Evolutionary conservation across 257 asterid genomes (phyloP).

Genomic region (Verbena officinalis): DNA sequence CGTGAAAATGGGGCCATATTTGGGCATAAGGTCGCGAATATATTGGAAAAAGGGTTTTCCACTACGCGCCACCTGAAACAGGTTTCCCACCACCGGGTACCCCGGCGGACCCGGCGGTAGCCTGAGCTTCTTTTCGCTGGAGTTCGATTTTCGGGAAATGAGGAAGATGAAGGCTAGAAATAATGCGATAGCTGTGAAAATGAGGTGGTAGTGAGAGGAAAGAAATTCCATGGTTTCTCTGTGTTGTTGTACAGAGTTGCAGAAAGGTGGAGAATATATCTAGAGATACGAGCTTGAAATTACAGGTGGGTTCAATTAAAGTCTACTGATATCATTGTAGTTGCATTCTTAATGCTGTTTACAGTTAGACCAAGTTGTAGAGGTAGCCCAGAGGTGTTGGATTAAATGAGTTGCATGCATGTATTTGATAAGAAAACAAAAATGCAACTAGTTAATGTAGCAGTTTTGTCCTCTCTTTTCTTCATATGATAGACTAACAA

Average conservation of each 20-base stretch:
- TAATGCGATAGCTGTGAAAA: constrained; percentile 51
- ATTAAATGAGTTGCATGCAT: too few species aligned
- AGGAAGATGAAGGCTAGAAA: constrained; percentile 44
- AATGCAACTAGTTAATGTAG: too few species aligned
- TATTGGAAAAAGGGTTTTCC: constrained; percentile 82
- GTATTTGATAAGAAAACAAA: too few species aligned
- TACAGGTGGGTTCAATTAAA: constrained; percentile 44
- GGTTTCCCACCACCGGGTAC: constrained; percentile 84
- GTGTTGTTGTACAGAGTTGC: neutral
- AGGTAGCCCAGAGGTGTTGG: neutral
- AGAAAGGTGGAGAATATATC: constrained; percentile 28
- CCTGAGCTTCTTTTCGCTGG: constrained; percentile 41
- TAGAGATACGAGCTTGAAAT: constrained; percentile 41
- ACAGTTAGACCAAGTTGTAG: too few species aligned
- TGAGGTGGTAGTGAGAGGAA: neutral
- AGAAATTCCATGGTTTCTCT: constrained; percentile 41
- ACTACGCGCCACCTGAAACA: constrained; percentile 83
- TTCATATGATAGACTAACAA: too few species aligned
- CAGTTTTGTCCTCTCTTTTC: too few species aligned
- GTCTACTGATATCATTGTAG: constrained; percentile 24
- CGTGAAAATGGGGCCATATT: constrained; percentile 77
- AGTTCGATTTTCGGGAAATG: constrained; percentile 34
- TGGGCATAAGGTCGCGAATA: constrained; percentile 62
- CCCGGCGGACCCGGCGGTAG: constrained; percentile 98
- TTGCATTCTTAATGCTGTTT: too few species aligned